Conservation (phyloP, 106 monocot genomes). For the Acanthochlamys bracteata region DNA sequence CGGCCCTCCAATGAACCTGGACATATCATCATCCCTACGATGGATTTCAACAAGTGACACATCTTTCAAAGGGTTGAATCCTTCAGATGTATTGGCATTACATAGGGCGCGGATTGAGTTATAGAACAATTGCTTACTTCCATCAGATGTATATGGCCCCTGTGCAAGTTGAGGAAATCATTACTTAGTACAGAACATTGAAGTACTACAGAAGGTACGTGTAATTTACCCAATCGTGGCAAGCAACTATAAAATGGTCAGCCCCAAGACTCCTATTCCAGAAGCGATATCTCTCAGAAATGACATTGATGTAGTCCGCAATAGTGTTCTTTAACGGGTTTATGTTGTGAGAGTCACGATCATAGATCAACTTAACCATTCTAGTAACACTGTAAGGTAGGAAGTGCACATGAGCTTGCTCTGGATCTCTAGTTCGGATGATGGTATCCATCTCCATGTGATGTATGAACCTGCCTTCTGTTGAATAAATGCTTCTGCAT, state of each 20-base stretch:
- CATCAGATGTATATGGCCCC: conserved; percentile 54
- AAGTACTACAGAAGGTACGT: background rate
- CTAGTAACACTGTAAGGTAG: conserved; percentile 54
- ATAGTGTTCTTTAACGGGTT: conserved; percentile 21
- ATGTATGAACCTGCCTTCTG: conserved; percentile 51
- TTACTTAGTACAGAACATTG: background rate
- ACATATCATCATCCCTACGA: conserved; percentile 24
- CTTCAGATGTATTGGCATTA: conserved; percentile 87
- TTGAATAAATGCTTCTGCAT: conserved; percentile 44
- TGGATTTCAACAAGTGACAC: conserved; percentile 74
- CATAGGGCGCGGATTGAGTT: conserved; percentile 81
- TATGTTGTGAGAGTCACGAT: conserved; percentile 12
- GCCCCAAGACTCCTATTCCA: conserved; percentile 44
- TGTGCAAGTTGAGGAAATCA: conserved; percentile 11
- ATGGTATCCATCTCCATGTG: conserved; percentile 34
- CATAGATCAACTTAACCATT: conserved; percentile 40
- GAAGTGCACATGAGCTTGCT: conserved; percentile 48
- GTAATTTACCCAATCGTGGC: conserved; percentile 36
- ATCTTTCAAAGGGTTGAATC: conserved; percentile 68
- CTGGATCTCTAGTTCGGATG: conserved; percentile 31
- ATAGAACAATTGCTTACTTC: conserved; percentile 25
- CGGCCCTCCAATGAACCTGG: conserved; percentile 40
- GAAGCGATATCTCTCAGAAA: conserved; percentile 18
- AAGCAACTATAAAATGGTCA: conserved; percentile 33
- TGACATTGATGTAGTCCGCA: conserved; percentile 20